Evolutionary conservation across 345 rosid genomes (phyloP).

Genomic region (Melaleuca quinquenervia): DNA sequence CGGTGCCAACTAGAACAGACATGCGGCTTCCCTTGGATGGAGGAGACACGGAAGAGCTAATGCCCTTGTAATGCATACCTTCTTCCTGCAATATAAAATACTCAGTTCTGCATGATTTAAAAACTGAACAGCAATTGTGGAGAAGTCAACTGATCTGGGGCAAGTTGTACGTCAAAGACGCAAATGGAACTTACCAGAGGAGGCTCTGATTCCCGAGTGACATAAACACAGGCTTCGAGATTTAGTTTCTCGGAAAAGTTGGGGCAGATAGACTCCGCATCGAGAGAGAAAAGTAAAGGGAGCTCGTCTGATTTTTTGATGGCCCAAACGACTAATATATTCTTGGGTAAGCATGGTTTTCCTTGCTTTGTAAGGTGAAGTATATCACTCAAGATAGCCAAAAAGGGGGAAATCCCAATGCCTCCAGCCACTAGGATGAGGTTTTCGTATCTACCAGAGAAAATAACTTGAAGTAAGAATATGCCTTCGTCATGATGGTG

Average conservation of each 20-base stretch:
- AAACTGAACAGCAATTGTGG: neutral
- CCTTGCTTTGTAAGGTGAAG: conserved; percentile 54
- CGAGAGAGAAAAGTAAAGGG: conserved; percentile 50
- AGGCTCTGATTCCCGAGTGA: conserved; percentile 72
- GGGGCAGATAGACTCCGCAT: conserved; percentile 58
- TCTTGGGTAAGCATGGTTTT: conserved; percentile 54
- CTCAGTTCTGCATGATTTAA: neutral
- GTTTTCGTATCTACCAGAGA: conserved; percentile 58
- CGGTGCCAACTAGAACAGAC: conserved; percentile 82
- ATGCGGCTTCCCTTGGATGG: conserved; percentile 30
- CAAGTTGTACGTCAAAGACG: neutral
- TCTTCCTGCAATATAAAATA: conserved; percentile 49
- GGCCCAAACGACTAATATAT: conserved; percentile 72
- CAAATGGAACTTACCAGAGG: conserved; percentile 30
- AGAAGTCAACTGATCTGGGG: neutral
- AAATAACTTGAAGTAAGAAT: neutral
- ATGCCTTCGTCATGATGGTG: neutral
- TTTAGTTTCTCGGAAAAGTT: conserved; percentile 35
- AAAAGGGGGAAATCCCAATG: conserved; percentile 84
- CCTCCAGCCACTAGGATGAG: conserved; percentile 89
- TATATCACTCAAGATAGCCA: conserved; percentile 77
- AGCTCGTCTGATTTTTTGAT: conserved; percentile 75
- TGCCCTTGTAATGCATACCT: conserved; percentile 26
- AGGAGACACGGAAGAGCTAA: conserved; percentile 19
- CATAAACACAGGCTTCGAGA: conserved; percentile 42